These are phyloP conservation scores for Penicillium fuscoglaucum DNA, from an alignment of 2,329 filamentous ascomycete species.

Conservation along the genomic window DNA sequence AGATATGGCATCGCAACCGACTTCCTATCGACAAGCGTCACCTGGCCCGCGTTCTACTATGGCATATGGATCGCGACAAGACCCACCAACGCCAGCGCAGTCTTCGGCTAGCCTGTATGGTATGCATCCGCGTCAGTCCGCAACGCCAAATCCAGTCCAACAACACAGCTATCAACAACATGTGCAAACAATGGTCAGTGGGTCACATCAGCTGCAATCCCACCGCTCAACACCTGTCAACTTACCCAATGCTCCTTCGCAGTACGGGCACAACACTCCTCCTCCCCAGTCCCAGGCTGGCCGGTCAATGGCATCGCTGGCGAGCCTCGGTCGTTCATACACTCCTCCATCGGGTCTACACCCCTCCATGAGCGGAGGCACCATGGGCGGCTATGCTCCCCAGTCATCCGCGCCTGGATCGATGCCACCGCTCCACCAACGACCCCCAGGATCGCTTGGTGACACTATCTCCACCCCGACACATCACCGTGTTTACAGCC, in stretches of 20 bases:
- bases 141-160: constrained; percentile 26
- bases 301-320: constrained; percentile 29
- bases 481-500: constrained; percentile 43
- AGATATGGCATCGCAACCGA: constrained; percentile 32
- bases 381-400: constrained; percentile 32
- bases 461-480: constrained; percentile 27
- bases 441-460: constrained; percentile 28
- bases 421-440: constrained; percentile 32
- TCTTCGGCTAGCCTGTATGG: constrained; percentile 32
- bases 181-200: constrained; percentile 41
- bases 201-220: constrained; percentile 35
- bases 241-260: constrained; percentile 26
- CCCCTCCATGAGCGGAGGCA: constrained; percentile 28
- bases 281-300: constrained; percentile 33
- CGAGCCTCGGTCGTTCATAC: constrained; percentile 39
- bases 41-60: constrained; percentile 34
- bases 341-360: constrained; percentile 41
- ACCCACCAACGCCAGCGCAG: constrained; percentile 33
- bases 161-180: constrained; percentile 39
- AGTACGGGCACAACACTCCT: constrained; percentile 39
- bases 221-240: constrained; percentile 36
- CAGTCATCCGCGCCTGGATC: constrained; percentile 23
- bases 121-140: constrained; percentile 32
- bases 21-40: constrained; percentile 27
- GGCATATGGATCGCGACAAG: constrained; percentile 35